These are phyloP conservation scores for Cytospora schulzeri DNA, from an alignment of 2,329 filamentous ascomycete species.

Conservation along the genomic window DNA sequence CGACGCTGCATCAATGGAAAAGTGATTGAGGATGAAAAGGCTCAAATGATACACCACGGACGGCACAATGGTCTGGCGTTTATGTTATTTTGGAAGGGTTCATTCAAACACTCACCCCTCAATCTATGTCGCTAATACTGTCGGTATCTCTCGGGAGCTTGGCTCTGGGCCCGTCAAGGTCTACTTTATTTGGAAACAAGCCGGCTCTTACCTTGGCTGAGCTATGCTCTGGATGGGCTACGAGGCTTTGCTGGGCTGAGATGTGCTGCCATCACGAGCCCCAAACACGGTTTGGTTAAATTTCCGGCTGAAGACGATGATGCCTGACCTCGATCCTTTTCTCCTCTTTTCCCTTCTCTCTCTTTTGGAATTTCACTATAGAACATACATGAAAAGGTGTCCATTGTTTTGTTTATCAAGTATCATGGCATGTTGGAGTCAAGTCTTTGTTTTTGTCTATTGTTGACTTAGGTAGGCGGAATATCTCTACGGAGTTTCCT, in stretches of 20 bases:
- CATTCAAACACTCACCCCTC: not conserved
- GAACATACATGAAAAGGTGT: not conserved
- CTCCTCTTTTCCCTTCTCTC: not conserved
- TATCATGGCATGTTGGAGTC: constrained; percentile 21
- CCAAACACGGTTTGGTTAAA: not conserved
- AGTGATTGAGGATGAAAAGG: not conserved
- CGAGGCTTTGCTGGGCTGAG: not conserved
- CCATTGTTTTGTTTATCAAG: not conserved
- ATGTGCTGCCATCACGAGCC: not conserved
- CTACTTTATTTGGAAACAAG: not conserved
- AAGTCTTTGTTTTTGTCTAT: not conserved
- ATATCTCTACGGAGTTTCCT: not conserved
- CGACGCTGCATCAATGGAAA: not conserved
- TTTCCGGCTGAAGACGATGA: not conserved
- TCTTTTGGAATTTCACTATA: not conserved
- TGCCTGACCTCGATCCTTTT: not conserved
- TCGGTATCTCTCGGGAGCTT: not conserved
- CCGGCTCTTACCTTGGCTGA: not conserved
- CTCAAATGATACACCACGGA: constrained; percentile 5
- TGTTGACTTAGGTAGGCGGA: not conserved
- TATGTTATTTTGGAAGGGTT: not conserved
- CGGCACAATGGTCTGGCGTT: constrained; percentile 6
- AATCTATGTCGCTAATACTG: constrained; percentile 5
- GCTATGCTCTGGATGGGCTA: not conserved
- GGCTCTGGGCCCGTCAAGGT: not conserved